These are phyloP conservation scores for Erythrophleum fordii DNA, from an alignment of 306 rosid genomes.

Conservation along the genomic window DNA sequence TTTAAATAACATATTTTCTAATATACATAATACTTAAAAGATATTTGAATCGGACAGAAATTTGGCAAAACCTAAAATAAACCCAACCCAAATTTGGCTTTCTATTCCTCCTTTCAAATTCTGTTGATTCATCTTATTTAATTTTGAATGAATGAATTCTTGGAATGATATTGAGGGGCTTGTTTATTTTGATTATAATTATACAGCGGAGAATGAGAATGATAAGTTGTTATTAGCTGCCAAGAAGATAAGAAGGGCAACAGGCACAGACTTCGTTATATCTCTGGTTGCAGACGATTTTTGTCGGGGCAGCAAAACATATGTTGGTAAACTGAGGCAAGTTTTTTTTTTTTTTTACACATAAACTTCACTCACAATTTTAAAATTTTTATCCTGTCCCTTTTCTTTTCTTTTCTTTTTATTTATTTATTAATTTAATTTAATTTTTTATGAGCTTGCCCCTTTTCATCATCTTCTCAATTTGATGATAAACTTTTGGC, in stretches of 20 bases:
- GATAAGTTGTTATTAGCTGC: conserved; percentile 84
- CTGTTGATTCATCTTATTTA: conserved; percentile 10
- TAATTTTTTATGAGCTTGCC: neutral
- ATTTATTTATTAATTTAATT: neutral
- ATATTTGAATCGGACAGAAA: neutral
- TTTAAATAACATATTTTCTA: neutral
- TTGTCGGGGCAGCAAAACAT: conserved; percentile 67
- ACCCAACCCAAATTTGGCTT: neutral
- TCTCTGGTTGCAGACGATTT: conserved; percentile 76
- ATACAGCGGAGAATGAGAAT: conserved; percentile 69
- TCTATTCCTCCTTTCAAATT: neutral
- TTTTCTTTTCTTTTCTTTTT: neutral
- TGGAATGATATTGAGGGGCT: conserved; percentile 33
- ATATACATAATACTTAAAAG: neutral
- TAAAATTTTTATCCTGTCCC: neutral
- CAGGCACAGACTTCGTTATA: conserved; percentile 65
- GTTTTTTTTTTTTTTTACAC: conserved; percentile 28
- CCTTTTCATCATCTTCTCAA: conserved; percentile 20
- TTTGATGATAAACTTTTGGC: conserved; percentile 44
- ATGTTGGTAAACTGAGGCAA: conserved; percentile 83
- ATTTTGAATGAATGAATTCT: conserved; percentile 24
- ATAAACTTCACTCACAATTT: conserved; percentile 4
- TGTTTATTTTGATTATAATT: conserved; percentile 37
- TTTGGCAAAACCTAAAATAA: neutral
- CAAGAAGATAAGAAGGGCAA: conserved; percentile 78